A percentile compares a stretch with the other conserved stretches of the same genome.
These are phyloP conservation scores for Mortierella sp. DNA, from an alignment of 371 early-diverging fungal genomes.

Conservation along the genomic window DNA sequence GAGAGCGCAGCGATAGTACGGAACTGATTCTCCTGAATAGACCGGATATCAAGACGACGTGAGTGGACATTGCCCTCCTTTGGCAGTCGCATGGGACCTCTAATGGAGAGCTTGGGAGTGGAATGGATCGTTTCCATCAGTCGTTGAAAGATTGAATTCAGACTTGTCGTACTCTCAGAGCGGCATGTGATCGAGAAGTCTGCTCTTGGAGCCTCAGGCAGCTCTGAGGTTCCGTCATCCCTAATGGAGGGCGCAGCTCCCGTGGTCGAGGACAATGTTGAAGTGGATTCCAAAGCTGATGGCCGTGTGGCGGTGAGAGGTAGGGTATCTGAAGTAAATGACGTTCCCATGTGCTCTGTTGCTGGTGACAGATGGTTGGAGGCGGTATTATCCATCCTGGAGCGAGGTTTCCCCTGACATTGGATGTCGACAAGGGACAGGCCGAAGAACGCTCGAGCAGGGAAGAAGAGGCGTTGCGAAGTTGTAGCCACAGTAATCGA, in stretches of 20 bases:
- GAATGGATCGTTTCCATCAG: constrained; percentile 48
- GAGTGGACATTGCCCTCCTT: constrained; percentile 45
- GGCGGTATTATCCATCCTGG: too few relatives aligned
- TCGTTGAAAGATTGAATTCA: constrained; percentile 31
- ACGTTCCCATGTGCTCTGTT: too few relatives aligned
- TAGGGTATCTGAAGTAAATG: too few relatives aligned
- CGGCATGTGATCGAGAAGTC: constrained; percentile 45
- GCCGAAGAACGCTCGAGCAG: background rate
- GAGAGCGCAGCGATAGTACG: constrained; percentile 25
- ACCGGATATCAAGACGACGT: constrained; percentile 36
- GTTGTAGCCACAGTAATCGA: too few relatives aligned
- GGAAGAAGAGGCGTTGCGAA: too few relatives aligned
- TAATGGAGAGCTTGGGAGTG: constrained; percentile 26
- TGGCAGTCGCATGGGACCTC: constrained; percentile 46
- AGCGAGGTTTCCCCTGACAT: too few relatives aligned
- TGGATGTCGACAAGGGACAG: too few relatives aligned
- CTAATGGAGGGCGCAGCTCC: too few relatives aligned
- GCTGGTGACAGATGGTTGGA: too few relatives aligned
- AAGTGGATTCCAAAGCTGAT: too few relatives aligned
- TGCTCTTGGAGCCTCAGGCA: constrained; percentile 10
- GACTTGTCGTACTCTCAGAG: constrained; percentile 35
- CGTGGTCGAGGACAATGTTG: too few relatives aligned
- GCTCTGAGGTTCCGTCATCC: constrained; percentile 10
- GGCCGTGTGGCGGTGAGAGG: too few relatives aligned
- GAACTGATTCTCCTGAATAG: constrained; percentile 27